Base-by-base conservation (phyloP, 108 stramenopile genomes). In the Schizochytrium sp. region DNA sequence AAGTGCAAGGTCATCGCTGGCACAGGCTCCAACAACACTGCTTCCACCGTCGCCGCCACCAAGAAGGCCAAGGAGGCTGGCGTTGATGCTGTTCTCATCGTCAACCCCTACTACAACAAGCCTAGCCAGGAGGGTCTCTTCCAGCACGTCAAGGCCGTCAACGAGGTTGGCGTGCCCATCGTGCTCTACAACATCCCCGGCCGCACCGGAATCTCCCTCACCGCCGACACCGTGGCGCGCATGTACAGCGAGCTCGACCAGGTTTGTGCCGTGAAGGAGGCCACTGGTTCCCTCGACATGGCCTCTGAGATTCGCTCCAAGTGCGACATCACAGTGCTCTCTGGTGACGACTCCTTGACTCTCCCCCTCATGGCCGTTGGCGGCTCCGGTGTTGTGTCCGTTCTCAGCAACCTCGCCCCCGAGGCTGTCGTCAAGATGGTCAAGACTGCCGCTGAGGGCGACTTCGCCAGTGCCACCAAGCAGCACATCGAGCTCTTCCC, bases 41-140 rank as follows among this genome's bases (percentile, higher is more conserved):
- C 56, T 1, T 87, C 89, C 42, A 91, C 92, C 40, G 95, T 95
- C 89, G 94, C 91, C 56, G 93, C 95, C 93, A 95, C 95, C 44
- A 88, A 93, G 57, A 96, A 97, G 91, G 97, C 97, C 40, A 94
- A 94, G 61, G 95, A 96, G 61, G 89, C 94, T n/a, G 97, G 97
- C 53, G 95, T 93, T 40, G 98, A 98, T 92, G 97, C 96, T 56
- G 91, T 91, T 46, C 93, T 98, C n/a, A 92, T 98, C 15, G 97
- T 97, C 7, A 96, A 96, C 61, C 98, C 98, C 3, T 97, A 97
- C 88, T 98, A 98, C 91, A 96, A 97, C 90, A 97, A 97, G 90
- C 97, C 98, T 55, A 95, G 96, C 10, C 97, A 97, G 89, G 88
- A 92, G 73, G 96, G 94, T 7, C 90, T 97, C 60, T 92, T 97